phyloP scores from a whole-genome alignment of 768 basidiomycete genomes.

The Termitomyces sp. region DNA sequence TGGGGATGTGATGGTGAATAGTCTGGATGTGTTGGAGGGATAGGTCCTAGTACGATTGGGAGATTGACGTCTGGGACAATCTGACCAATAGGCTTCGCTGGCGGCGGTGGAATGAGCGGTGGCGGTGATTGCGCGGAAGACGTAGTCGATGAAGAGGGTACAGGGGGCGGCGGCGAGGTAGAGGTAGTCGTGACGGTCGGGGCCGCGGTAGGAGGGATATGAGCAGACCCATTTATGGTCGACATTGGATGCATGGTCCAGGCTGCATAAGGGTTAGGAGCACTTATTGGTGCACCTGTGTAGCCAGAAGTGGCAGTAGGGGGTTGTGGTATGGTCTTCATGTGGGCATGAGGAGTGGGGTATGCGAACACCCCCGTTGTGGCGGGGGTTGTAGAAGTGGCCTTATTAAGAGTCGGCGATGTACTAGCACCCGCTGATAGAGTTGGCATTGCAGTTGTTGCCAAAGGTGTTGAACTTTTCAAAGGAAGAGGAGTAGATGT shows the following conservation, averaged over 20 bases:
- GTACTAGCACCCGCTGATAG: conserved; percentile 18
- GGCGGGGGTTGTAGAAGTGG: conserved; percentile 23
- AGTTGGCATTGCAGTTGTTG: conserved; percentile 19
- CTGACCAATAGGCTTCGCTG: conserved; percentile 15
- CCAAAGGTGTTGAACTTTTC: conserved; percentile 28
- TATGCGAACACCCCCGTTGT: conserved; percentile 42
- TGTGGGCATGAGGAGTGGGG: conserved; percentile 25
- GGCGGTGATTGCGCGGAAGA: conserved; percentile 21
- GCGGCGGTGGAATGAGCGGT: conserved; percentile 15
- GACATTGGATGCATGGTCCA: conserved; percentile 30
- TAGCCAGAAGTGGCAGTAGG: conserved; percentile 24
- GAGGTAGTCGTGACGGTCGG: conserved; percentile 29
- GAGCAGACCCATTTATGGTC: conserved; percentile 16
- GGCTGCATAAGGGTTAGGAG: conserved; percentile 37
- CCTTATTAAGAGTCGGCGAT: conserved; percentile 17
- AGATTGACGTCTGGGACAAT: conserved; percentile 57
- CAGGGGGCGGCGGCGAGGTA: conserved; percentile 20
- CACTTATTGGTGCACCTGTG: conserved; percentile 20
- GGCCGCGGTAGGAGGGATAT: conserved; percentile 9
- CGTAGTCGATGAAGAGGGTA: conserved; percentile 19
- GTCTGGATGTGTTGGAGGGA: conserved; percentile 60
- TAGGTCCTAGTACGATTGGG: conserved; percentile 74
- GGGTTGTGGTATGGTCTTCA: conserved; percentile 20
- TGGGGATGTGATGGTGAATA: conserved; percentile 43
- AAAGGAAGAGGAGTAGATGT: conserved; percentile 60